Evolutionary conservation across 345 rosid species (phyloP).

Genomic region (Microthlaspi erraticum): DNA sequence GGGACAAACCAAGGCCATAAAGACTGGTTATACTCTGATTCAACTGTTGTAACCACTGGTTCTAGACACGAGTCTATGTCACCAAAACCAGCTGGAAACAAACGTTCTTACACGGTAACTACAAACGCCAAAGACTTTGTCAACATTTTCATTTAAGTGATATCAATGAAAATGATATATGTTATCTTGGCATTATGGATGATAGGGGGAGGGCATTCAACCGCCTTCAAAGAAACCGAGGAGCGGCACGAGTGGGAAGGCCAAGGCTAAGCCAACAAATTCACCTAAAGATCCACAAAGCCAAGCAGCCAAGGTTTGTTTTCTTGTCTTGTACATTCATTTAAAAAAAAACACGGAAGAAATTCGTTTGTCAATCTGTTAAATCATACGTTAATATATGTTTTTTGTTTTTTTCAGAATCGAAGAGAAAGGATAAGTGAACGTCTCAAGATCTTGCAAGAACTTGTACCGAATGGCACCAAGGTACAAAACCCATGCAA

Average conservation of each 20-base stretch:
- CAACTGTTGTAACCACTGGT: constrained; percentile 53
- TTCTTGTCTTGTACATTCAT: constrained; percentile 2
- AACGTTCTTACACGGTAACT: constrained; percentile 64
- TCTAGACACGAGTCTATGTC: constrained; percentile 47
- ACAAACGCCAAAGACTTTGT: not conserved
- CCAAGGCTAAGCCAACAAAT: constrained; percentile 55
- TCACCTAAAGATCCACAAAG: constrained; percentile 87
- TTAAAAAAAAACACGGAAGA: not conserved
- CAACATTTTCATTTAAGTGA: not conserved
- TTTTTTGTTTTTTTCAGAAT: constrained; percentile 53
- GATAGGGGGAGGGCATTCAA: constrained; percentile 58
- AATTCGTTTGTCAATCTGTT: not conserved
- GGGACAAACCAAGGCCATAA: constrained; percentile 41
- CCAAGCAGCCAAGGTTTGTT: constrained; percentile 84
- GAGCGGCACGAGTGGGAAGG: constrained; percentile 45
- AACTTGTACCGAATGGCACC: constrained; percentile 88
- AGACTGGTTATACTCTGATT: constrained; percentile 70
- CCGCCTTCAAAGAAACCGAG: constrained; percentile 62
- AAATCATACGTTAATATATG: not conserved
- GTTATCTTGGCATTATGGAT: not conserved
- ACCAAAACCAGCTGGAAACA: constrained; percentile 50
- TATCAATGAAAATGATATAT: constrained; percentile 15
- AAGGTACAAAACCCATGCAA: constrained; percentile 46
- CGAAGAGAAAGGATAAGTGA: constrained; percentile 94
- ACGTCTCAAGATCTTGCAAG: constrained; percentile 80